Percentiles rank a stretch among this genome's conserved stretches.
These are phyloP conservation scores for Saccharomycopsis sp. DNA, from an alignment of 805 yeast genomes.

Conservation along the genomic window DNA sequence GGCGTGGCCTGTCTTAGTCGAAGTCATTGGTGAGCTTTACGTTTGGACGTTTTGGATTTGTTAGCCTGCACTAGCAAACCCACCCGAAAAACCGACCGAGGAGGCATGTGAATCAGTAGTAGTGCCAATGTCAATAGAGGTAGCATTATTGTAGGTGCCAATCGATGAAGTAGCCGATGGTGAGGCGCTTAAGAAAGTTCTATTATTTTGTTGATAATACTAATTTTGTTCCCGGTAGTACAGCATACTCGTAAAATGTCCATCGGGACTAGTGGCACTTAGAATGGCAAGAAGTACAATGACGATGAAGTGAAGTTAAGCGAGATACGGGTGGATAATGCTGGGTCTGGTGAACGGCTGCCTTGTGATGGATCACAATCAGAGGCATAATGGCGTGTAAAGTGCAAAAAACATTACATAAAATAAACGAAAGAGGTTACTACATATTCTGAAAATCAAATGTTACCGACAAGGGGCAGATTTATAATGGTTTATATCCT, in stretches of 20 bases:
- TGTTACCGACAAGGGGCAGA: no score
- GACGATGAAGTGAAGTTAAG: slow-evolving; percentile 36
- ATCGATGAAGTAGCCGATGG: slow-evolving; percentile 20
- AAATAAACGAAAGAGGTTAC: background rate
- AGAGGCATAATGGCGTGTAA: slow-evolving; percentile 6
- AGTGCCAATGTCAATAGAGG: slow-evolving; percentile 10
- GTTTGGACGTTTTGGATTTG: no score
- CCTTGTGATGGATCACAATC: slow-evolving; percentile 31
- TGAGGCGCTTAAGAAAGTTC: slow-evolving; percentile 19
- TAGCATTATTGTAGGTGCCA: slow-evolving; percentile 14
- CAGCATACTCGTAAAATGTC: no score
- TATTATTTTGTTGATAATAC: no score
- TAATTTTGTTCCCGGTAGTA: no score
- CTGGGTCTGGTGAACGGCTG: slow-evolving; percentile 36
- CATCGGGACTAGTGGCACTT: no score
- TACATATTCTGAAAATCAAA: background rate
- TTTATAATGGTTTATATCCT: no score
- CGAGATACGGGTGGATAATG: slow-evolving; percentile 40
- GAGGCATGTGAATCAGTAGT: slow-evolving; percentile 12
- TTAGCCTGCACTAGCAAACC: background rate
- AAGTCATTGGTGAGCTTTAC: no score
- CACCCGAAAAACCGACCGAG: background rate
- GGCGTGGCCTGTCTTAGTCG: no score
- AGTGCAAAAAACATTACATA: background rate
- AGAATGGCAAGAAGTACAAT: slow-evolving; percentile 24